These are phyloP conservation scores for Acer negundo DNA, from an alignment of 345 rosid species.

Conservation along the genomic window DNA sequence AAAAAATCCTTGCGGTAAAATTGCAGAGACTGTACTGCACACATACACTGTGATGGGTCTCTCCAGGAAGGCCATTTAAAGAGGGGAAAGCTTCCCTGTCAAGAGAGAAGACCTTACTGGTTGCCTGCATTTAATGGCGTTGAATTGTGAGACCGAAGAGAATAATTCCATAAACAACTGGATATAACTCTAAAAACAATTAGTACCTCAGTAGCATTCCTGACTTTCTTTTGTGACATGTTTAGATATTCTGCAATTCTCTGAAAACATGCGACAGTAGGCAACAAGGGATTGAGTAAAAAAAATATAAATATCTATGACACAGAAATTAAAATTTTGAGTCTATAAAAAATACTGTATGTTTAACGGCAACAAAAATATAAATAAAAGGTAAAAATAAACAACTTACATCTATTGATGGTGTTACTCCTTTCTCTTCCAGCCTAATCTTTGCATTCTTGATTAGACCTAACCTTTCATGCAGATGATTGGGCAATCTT, in stretches of 20 bases:
- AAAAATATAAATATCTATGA: not conserved
- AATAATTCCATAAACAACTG: not conserved
- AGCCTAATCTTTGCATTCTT: conserved; percentile 87
- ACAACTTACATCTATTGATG: conserved; percentile 82
- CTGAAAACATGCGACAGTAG: conserved; percentile 41
- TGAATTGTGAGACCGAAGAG: conserved; percentile 20
- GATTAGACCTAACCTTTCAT: conserved; percentile 80
- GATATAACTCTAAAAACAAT: conserved; percentile 3
- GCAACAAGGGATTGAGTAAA: conserved; percentile 4
- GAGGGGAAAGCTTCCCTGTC: conserved; percentile 94
- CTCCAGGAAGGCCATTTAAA: conserved; percentile 86
- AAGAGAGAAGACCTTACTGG: conserved; percentile 78
- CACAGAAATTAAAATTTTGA: not conserved
- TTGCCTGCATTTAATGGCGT: conserved; percentile 51
- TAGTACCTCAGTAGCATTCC: conserved; percentile 90
- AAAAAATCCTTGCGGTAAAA: not conserved
- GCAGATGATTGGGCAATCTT: conserved; percentile 84
- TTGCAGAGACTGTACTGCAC: conserved; percentile 15
- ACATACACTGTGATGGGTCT: conserved; percentile 89
- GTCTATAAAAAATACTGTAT: not conserved
- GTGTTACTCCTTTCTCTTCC: conserved; percentile 81
- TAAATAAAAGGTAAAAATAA: not conserved
- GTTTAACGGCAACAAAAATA: not conserved
- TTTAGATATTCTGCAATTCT: conserved; percentile 83
- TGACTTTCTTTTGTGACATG: conserved; percentile 91